Conservation (phyloP, 1,139 yeast genomes). For the Pichiaceae sp. region DNA sequence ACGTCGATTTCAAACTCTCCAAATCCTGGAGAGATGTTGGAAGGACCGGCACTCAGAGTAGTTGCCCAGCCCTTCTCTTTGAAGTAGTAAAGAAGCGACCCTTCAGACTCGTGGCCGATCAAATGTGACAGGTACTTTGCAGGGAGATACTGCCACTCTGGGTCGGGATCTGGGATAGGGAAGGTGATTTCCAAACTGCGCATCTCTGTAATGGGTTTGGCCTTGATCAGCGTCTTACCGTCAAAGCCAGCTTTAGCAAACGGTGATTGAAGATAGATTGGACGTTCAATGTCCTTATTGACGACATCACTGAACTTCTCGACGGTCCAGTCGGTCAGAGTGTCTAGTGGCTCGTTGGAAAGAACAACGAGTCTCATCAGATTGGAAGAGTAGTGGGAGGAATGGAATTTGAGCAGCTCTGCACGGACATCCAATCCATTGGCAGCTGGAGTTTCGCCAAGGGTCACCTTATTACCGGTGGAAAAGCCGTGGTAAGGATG, state of each 20-base stretch:
- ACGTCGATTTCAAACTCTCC: slow-evolving; percentile 60
- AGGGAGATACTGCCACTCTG: slow-evolving; percentile 62
- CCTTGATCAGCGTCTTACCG: slow-evolving; percentile 43
- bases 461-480: slow-evolving; percentile 61
- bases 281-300: slow-evolving; percentile 44
- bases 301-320: slow-evolving; percentile 59
- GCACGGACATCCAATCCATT: slow-evolving; percentile 54
- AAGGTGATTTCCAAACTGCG: slow-evolving; percentile 62
- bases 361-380: slow-evolving; percentile 81
- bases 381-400: slow-evolving; percentile 61
- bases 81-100: slow-evolving; percentile 64
- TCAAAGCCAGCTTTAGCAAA: slow-evolving; percentile 36
- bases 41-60: slow-evolving; percentile 67
- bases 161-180: slow-evolving; percentile 61
- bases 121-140: slow-evolving; percentile 67
- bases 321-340: slow-evolving; percentile 60
- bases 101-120: slow-evolving; percentile 87
- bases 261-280: slow-evolving; percentile 38
- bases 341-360: slow-evolving; percentile 73
- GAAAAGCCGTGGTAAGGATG: slow-evolving; percentile 76
- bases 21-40: slow-evolving; percentile 60
- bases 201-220: slow-evolving; percentile 77
- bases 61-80: slow-evolving; percentile 76
- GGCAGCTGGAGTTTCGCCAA: slow-evolving; percentile 45
- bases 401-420: slow-evolving; percentile 53